A percentile compares a stretch with the other conserved stretches of the same genome.
These are phyloP conservation scores for Lachancea kluyveri DNA, from an alignment of 805 yeast species.

Conservation along the genomic window DNA sequence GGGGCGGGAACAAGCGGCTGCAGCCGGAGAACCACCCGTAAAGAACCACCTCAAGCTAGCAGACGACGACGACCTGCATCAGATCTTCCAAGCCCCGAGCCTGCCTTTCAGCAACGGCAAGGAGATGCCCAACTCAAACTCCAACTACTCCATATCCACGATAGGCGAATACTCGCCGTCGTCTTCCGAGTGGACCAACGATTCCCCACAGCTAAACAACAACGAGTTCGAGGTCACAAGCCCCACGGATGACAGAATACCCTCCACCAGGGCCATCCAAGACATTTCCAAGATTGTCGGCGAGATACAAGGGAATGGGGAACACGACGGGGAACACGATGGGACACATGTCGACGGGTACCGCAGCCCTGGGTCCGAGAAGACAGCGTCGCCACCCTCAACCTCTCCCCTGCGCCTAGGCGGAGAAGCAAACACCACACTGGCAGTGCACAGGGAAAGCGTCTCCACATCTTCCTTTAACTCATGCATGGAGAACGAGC, in stretches of 20 bases:
- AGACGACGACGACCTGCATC: constrained; percentile 20
- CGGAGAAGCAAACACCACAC: neutral
- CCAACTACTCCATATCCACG: constrained; percentile 33
- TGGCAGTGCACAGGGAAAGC: constrained; percentile 5
- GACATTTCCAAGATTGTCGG: constrained; percentile 35
- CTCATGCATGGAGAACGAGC: constrained; percentile 24
- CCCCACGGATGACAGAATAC: constrained; percentile 19
- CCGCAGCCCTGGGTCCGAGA: too few species aligned
- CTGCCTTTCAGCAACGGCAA: constrained; percentile 20
- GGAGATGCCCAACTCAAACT: constrained; percentile 26
- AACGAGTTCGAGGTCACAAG: constrained; percentile 12
- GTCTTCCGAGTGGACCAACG: constrained; percentile 38
- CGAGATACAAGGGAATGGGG: constrained; percentile 9
- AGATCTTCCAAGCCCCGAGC: constrained; percentile 26
- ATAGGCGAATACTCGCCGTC: constrained; percentile 44
- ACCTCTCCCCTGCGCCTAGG: too few species aligned
- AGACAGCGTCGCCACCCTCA: too few species aligned
- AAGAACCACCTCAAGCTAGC: constrained; percentile 1
- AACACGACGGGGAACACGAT: constrained; percentile 11
- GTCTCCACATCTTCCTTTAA: constrained; percentile 16
- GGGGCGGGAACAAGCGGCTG: neutral
- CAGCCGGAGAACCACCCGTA: neutral
- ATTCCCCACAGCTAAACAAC: constrained; percentile 30
- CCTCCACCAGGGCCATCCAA: constrained; percentile 36
- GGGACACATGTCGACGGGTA: too few species aligned